phyloP scores from a whole-genome alignment of 345 rosid genomes.

The Chamaenerion angustifolium region DNA sequence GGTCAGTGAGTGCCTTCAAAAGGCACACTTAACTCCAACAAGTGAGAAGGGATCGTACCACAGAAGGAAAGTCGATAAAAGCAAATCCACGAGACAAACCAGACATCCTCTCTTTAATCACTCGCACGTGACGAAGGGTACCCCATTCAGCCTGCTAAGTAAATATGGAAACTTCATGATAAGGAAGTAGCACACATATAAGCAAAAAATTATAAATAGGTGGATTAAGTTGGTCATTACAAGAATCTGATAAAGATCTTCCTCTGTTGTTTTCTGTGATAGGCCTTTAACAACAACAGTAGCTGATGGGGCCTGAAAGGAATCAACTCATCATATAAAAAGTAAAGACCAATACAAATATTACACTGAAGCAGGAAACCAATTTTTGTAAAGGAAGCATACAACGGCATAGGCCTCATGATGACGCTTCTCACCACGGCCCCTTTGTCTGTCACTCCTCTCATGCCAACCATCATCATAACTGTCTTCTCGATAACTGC shows the following conservation, averaged over 20 bases:
- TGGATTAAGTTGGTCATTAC: slow-evolving; percentile 23
- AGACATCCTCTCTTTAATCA: slow-evolving; percentile 76
- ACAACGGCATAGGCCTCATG: slow-evolving; percentile 60
- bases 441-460: slow-evolving; percentile 59
- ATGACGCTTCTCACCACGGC: slow-evolving; percentile 49
- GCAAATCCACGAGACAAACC: slow-evolving; percentile 97
- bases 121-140: slow-evolving; percentile 86
- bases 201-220: not conserved
- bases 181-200: not conserved
- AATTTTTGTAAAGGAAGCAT: slow-evolving; percentile 7
- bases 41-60: slow-evolving; percentile 27
- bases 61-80: slow-evolving; percentile 85
- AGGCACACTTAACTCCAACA: slow-evolving; percentile 6
- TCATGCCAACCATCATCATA: slow-evolving; percentile 57
- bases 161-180: slow-evolving; percentile 3
- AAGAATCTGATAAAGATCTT: slow-evolving; percentile 85
- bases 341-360: not conserved
- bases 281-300: slow-evolving; percentile 96
- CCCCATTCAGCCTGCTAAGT: slow-evolving; percentile 83
- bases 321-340: not conserved
- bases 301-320: slow-evolving; percentile 70
- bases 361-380: slow-evolving; percentile 3
- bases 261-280: slow-evolving; percentile 82
- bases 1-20: no score
- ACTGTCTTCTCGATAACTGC: slow-evolving; percentile 65